These are phyloP conservation scores for Hymenoscyphus linearis DNA, from an alignment of 2,329 filamentous ascomycete species.

Conservation along the genomic window DNA sequence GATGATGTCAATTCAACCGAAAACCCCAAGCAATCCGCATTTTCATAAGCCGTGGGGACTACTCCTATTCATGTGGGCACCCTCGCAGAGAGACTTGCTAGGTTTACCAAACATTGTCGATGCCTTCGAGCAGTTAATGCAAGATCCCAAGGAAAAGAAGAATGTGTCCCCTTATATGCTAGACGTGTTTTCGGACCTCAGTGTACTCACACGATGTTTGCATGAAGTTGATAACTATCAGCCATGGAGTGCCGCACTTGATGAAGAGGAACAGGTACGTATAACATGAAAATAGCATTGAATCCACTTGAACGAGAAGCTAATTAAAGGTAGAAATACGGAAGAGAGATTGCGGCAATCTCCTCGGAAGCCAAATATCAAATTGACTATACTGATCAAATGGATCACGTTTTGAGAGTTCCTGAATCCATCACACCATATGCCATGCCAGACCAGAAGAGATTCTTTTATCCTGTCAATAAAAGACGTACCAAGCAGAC, in stretches of 20 bases:
- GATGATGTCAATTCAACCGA: slow-evolving; percentile 9
- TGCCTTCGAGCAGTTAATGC: neutral
- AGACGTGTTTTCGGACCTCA: neutral
- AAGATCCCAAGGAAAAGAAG: neutral
- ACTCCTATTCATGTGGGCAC: neutral
- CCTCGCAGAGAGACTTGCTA: neutral
- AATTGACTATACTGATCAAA: neutral
- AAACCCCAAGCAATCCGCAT: neutral
- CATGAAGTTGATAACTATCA: neutral
- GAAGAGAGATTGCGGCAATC: neutral
- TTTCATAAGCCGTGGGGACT: neutral
- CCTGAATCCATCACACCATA: neutral
- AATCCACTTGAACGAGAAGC: too few relatives aligned
- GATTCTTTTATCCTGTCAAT: slow-evolving; percentile 38
- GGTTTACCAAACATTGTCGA: neutral
- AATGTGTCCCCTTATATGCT: neutral
- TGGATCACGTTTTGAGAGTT: neutral
- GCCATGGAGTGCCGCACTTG: neutral
- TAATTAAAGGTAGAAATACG: neutral
- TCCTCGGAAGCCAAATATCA: neutral
- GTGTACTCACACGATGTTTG: neutral
- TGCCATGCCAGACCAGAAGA: neutral
- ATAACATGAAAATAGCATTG: neutral
- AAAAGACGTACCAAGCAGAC: slow-evolving; percentile 26
- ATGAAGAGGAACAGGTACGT: neutral